Evolutionary conservation across 169 alveolate genomes (phyloP), one percentile per base, ranked within the genome.

Genomic region (Plasmodium knowlesi): DNA sequence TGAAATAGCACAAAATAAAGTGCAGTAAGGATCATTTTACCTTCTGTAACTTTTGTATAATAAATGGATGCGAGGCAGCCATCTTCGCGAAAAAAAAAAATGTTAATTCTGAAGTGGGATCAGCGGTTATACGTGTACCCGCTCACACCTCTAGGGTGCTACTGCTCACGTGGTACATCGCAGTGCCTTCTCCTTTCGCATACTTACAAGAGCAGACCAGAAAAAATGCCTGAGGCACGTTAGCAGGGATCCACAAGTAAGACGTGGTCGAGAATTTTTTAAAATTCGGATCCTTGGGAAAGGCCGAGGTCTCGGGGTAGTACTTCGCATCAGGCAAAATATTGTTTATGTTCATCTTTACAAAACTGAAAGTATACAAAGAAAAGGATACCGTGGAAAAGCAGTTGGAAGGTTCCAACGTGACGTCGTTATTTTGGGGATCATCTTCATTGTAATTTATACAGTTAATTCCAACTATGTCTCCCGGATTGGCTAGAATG

Each of bases 391-490:
- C 93, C 19, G 78, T 86, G 16, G 37, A 1, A 86, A 86, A 86
- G 81, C 93, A 86, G 46, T 32, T 53, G 12, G 53, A 37, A 12
- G 93, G 93, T 9, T 53, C 78, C n/a, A 86, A 46, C 32, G 19
- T 32, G 25, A 25, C 43, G 19, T 22, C 83, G 9, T 84, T 14
- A 8, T 37, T 12, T 37, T 86, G 67, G 30, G 8, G 28, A 6
- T 14, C 57, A 53, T 16, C 46, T 57, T 86, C 39, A 74, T 34
- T 86, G 67, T 53, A 74, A 39, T 74, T 74, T 34, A 32, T 76
- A 50, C 93, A 86, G 19, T 86, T 86, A 8, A 86, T 73, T n/a
- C 93, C 93, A 34, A 86, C 57, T 30, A 86, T 41, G 37, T 86
- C 93, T 54, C 86, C 93, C 1, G 86, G 86, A 37, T 74, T 10